Conservation (phyloP, 176 grass and related monocot species). For the Guadua angustifolia region DNA sequence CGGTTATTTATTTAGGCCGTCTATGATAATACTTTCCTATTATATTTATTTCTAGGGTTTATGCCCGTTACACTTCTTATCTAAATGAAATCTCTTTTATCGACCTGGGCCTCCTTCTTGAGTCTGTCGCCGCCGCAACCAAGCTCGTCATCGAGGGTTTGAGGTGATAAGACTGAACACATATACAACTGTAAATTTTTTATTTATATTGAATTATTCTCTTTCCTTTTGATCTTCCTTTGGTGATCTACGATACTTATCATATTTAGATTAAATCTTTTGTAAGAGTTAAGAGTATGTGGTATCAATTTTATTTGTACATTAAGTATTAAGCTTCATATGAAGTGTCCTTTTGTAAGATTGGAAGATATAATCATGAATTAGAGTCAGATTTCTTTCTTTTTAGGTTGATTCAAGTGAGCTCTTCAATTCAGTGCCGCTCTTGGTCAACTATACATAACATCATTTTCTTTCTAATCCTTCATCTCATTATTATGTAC, state of each 20-base stretch:
- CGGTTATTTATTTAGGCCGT: too few relatives aligned
- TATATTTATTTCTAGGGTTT: too few relatives aligned
- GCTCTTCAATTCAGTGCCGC: background rate
- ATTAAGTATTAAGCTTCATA: background rate
- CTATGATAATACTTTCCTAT: too few relatives aligned
- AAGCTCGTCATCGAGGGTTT: conserved; percentile 58
- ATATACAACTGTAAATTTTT: conserved; percentile 71
- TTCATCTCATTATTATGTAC: background rate
- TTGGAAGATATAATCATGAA: background rate
- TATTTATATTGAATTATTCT: background rate
- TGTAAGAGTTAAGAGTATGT: background rate
- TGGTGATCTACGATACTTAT: background rate
- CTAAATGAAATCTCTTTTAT: too few relatives aligned
- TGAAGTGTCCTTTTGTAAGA: background rate
- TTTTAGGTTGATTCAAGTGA: conserved; percentile 18
- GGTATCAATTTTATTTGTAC: background rate
- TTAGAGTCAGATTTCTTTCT: background rate
- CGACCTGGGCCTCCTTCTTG: too few relatives aligned
- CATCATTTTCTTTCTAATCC: background rate
- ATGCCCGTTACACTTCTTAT: too few relatives aligned
- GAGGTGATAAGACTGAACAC: conserved; percentile 87
- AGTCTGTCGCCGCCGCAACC: too few relatives aligned
- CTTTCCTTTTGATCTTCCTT: conserved; percentile 9
- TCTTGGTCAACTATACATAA: background rate
- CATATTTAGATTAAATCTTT: background rate